These are phyloP conservation scores for Spencermartinsiella ligniputridi DNA, from an alignment of 1,139 yeast genomes.

Conservation along the genomic window DNA sequence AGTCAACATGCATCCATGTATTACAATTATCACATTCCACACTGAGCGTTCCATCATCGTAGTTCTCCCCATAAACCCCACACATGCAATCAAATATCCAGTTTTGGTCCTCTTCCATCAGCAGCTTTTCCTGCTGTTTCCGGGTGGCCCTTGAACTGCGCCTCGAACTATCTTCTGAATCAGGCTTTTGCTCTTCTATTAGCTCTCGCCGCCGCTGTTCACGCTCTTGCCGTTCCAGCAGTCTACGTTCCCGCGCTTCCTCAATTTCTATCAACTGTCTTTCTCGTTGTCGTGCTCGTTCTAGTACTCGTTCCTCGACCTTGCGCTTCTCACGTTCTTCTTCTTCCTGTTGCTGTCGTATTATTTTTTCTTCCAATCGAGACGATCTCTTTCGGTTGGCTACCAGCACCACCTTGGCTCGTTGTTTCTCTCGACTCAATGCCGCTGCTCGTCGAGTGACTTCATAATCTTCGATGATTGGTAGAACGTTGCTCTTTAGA, in stretches of 20 bases:
- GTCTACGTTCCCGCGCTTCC: slow-evolving; percentile 9
- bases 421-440: slow-evolving; percentile 21
- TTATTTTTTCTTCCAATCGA: slow-evolving; percentile 26
- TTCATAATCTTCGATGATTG: slow-evolving; percentile 30
- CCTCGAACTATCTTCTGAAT: not conserved
- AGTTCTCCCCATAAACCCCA: slow-evolving; percentile 38
- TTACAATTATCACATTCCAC: slow-evolving; percentile 39
- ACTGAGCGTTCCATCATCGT: slow-evolving; percentile 37
- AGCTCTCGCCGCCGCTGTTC: slow-evolving; percentile 3
- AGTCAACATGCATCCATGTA: slow-evolving; percentile 41
- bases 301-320: slow-evolving; percentile 9
- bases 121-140: not conserved
- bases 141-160: not conserved
- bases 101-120: slow-evolving; percentile 16
- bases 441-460: slow-evolving; percentile 24
- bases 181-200: not conserved
- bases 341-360: slow-evolving; percentile 20
- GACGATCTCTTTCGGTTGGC: slow-evolving; percentile 31
- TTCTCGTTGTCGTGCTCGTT: not conserved
- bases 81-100: slow-evolving; percentile 43
- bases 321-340: slow-evolving; percentile 14
- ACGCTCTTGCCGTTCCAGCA: slow-evolving; percentile 9
- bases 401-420: slow-evolving; percentile 23
- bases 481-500: slow-evolving; percentile 25
- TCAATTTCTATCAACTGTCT: slow-evolving; percentile 4